Base-by-base conservation (phyloP, 2,329 filamentous ascomycete species). In the Diaporthe longicolla region DNA sequence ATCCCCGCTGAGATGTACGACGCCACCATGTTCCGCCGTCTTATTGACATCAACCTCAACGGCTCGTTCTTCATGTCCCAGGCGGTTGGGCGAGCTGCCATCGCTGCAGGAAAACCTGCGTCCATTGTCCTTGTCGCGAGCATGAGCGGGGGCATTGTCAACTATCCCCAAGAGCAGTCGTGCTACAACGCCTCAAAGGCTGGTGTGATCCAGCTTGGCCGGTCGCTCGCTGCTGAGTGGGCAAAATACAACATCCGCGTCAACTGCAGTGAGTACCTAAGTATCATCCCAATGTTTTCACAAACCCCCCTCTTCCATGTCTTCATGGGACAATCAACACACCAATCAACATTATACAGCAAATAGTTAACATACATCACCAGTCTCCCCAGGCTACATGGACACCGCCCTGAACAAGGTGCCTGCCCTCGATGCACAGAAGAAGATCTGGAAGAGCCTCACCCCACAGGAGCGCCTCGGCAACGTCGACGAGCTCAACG, bases 141-240 rank as follows among this genome's bases (percentile, higher is more conserved):
- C 79, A 95, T 96, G 93, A 94, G 93, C 66, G 94, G 93, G 77
- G 90, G 91, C 85, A 91, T 96, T 77, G 94, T 95, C 88, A 96
- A 96, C 90, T 95, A 92, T 86, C 94, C 93, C 9, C 93, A 95
- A 85, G 92, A 95, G 85, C 93, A 95, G 85, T 91, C 88, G 61
- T 94, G 92, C 84, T 96, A 96, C 89, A 95, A 95, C 80, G 93
- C 93, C 40, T 94, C 92, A 84, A 95, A 95, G 89, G 93, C 94
- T 21, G 93, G 91, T 79, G 93, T 95, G 50, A 89, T 94, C 77
- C 92, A 94, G 84, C 89, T 95, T 70, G 93, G 91, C 83, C 94
- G 94, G 87, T 95, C 93, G 4, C 90, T 97, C 32, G 94, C 93
- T 57, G 93, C 93, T 72, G 94, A 97, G 85, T 96, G 94, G 94